These are phyloP conservation scores for Podila epicladia DNA, from an alignment of 192 early-diverging fungal species.

Conservation along the genomic window DNA sequence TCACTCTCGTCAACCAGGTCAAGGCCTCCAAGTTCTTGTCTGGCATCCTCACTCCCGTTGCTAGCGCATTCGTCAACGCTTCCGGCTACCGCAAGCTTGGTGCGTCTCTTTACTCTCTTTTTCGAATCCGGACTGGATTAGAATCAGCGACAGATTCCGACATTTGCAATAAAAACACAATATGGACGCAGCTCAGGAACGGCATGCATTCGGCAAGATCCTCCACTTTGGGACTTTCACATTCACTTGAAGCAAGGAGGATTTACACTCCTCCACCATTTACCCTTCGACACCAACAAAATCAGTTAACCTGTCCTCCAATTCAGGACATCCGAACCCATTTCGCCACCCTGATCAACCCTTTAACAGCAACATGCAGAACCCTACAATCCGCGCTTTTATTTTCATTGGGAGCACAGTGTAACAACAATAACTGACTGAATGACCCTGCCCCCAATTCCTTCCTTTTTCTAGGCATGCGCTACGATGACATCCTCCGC, in stretches of 20 bases:
- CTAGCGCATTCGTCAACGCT: conserved; percentile 71
- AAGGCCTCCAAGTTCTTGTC: conserved; percentile 65
- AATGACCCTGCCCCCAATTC: not conserved
- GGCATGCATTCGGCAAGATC: no score
- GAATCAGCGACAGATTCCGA: no score
- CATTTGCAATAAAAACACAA: no score
- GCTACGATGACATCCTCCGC: conserved; percentile 89
- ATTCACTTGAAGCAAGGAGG: no score
- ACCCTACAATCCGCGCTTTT: not conserved
- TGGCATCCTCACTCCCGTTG: conserved; percentile 64
- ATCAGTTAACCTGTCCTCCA: not conserved
- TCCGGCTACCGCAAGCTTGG: conserved; percentile 78
- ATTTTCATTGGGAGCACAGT: not conserved
- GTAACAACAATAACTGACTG: not conserved
- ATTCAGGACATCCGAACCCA: not conserved
- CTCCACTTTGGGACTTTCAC: no score
- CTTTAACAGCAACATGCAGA: not conserved
- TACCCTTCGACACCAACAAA: no score
- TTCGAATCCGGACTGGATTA: not conserved
- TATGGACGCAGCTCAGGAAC: no score
- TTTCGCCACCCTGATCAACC: not conserved
- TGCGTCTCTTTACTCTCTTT: conserved; percentile 45
- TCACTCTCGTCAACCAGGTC: conserved; percentile 60
- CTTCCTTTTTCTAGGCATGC: conserved; percentile 69
- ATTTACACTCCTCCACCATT: no score